Evolutionary conservation across 1,139 yeast genomes (phyloP), one percentile per base, ranked within the genome.

Genomic region (Scheffersomyces lignicola): DNA sequence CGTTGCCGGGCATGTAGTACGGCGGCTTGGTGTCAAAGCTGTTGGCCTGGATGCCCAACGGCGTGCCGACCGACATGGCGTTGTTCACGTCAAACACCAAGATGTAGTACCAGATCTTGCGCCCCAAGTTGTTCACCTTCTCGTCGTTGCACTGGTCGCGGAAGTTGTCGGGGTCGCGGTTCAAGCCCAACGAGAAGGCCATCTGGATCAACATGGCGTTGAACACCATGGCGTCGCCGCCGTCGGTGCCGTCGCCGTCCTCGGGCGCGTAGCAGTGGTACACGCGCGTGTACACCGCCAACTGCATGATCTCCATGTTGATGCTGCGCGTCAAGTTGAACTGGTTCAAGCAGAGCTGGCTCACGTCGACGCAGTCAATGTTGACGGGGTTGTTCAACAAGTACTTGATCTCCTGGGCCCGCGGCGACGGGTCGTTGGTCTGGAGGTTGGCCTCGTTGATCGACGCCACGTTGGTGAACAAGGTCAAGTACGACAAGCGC

Each of bases 251-350:
- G 32, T 66, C 69, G 11, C 80, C 77, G 44, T 73, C 78, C 47
- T 75, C 80, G 1, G 78, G 79, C 0, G 79, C 65, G 41, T 55
- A 47, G 32, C 52, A 48, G 31, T 63, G 66, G 49, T 74, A 74
- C 12, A 60, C 41, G 38, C 77, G 53, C 26, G 60, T 43, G 28
- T 65, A 44, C 10, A 72, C 43, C 0, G 72, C 60, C 35, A 78
- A 69, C 46, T 79, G 83, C 35, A 79, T 59, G 5, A 78, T 67
- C 0, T 69, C 60, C 34, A 78, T 45, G 23, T 75, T 71, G 13
- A 73, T 64, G 16, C 50, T 49, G 32, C 65, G 51, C 47, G 62
- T 48, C 13, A 67, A 43, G 34, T 67, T 60, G 42, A 69, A 69
- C 38, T 64, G 67, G 31, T 58, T 56, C 18, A 69, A 51, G 39